Evolutionary conservation across 2,329 filamentous ascomycete genomes (phyloP).

Genomic region (Scleromitrula shiraiana): DNA sequence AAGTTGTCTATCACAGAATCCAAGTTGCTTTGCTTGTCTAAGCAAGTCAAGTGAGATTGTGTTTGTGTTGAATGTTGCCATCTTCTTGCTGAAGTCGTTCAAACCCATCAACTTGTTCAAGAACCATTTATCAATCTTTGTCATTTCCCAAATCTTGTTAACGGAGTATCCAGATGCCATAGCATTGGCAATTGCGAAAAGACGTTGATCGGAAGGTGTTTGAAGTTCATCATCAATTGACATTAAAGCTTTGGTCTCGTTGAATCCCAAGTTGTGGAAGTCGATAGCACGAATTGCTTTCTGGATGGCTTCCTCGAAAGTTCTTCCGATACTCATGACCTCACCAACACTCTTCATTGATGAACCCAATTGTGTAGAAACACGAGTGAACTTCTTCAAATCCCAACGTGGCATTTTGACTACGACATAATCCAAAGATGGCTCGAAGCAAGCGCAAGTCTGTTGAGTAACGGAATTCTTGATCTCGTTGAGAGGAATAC

Average conservation of each 20-base stretch:
- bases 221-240: conserved; percentile 82
- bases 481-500: conserved; percentile 88
- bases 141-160: conserved; percentile 83
- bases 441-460: conserved; percentile 97
- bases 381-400: conserved; percentile 96
- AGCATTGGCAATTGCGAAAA: conserved; percentile 94
- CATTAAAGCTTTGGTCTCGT: conserved; percentile 87
- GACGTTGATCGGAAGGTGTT: conserved; percentile 92
- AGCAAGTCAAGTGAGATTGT: conserved; percentile 77
- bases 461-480: conserved; percentile 98
- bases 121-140: conserved; percentile 99
- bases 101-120: conserved; percentile 97
- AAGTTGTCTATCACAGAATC: conserved; percentile 96
- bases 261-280: conserved; percentile 88
- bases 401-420: conserved; percentile 99
- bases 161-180: conserved; percentile 96
- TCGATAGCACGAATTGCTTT: conserved; percentile 98
- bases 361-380: conserved; percentile 93
- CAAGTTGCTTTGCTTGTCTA: conserved; percentile 89
- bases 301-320: conserved; percentile 98
- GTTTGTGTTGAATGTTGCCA: conserved; percentile 78
- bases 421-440: conserved; percentile 93
- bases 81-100: conserved; percentile 78
- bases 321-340: conserved; percentile 98
- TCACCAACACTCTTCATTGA: conserved; percentile 99